A percentile compares a stretch with the other conserved stretches of the same genome.
These are phyloP conservation scores for Omphalea diandra DNA, from an alignment of 441 rosid species.

Conservation along the genomic window DNA sequence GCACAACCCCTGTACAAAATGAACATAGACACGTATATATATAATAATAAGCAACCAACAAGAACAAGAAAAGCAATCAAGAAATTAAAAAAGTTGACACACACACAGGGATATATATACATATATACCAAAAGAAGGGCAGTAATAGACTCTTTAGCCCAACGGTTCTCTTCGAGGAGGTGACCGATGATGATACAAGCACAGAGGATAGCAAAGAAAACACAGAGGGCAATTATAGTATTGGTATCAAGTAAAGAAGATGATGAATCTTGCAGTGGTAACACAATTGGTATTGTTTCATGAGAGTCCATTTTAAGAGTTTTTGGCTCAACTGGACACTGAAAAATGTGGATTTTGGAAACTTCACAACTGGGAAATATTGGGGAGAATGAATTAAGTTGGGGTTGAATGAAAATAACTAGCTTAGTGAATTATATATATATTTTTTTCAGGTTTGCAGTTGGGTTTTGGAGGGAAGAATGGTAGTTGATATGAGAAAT, in stretches of 20 bases:
- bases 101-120: too few species aligned
- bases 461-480: slow-evolving; percentile 42
- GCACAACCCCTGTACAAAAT: slow-evolving; percentile 45
- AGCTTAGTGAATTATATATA: too few species aligned
- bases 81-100: background rate
- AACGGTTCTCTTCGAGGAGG: slow-evolving; percentile 62
- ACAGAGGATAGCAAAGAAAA: slow-evolving; percentile 63
- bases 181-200: slow-evolving; percentile 63
- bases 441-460: too few species aligned
- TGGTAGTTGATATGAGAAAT: slow-evolving; percentile 28
- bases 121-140: slow-evolving; percentile 68
- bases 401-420: too few species aligned
- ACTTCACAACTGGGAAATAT: too few species aligned
- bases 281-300: slow-evolving; percentile 25
- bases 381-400: too few species aligned
- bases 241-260: slow-evolving; percentile 37
- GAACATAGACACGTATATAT: background rate
- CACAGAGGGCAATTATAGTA: slow-evolving; percentile 50
- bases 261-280: slow-evolving; percentile 29
- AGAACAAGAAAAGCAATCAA: background rate
- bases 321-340: slow-evolving; percentile 20
- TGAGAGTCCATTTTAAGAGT: slow-evolving; percentile 32
- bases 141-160: slow-evolving; percentile 71
- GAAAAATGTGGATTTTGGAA: background rate
- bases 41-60: background rate